Evolutionary conservation across 73 alveolate genomes (phyloP), one percentile per base, ranked within the genome.

Genomic region (Paramecium primaurelia): DNA sequence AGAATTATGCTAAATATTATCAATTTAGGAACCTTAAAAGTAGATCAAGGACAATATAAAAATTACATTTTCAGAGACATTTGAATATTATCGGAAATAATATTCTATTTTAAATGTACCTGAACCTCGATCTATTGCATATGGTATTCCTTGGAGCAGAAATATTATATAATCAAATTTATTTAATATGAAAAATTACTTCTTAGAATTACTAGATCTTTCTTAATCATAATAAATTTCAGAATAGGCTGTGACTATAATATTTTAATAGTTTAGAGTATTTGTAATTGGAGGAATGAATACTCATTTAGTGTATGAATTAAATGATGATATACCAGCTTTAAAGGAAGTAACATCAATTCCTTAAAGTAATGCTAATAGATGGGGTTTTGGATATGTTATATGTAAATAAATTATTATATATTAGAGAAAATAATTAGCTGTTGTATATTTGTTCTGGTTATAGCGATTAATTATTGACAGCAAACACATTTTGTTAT

Each of bases 301-400:
- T 40, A 37, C 38, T 22, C 16, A 73, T 37, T 22, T 22, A 3
- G 28, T 73, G 2, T 73, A 34, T 36, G 87, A 73, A 73, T 40
- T 73, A 40, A 40, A 73, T 34, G 87, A 73, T 36, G 87, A 73
- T 14, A 36, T 73, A 28, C 87, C 87, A 16, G 44, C 87, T 32
- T 9, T 73, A 36, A 73, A 37, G 16, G 64, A 73, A 6, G 44
- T 73, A 10, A 40, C 87, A 37, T 22, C 58, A 14, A 2, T 73
- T 1, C 87, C 87, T 12, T 34, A n/a, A 73, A 9, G 87, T 14
- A 34, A 4, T n/a, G 16, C 87, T 34, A 40, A 40, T 40, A 73
- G 59, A 73, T 73, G 87, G 87, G 87, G 87, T 8, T 73, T 73
- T 18, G 87, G 87, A 34, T 73, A 73, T 37, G 87, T 40, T 1